A percentile compares a stretch with the other conserved stretches of the same genome.
phyloP scores from a whole-genome alignment of 805 yeast genomes.

The Blastobotrys terrestris region DNA sequence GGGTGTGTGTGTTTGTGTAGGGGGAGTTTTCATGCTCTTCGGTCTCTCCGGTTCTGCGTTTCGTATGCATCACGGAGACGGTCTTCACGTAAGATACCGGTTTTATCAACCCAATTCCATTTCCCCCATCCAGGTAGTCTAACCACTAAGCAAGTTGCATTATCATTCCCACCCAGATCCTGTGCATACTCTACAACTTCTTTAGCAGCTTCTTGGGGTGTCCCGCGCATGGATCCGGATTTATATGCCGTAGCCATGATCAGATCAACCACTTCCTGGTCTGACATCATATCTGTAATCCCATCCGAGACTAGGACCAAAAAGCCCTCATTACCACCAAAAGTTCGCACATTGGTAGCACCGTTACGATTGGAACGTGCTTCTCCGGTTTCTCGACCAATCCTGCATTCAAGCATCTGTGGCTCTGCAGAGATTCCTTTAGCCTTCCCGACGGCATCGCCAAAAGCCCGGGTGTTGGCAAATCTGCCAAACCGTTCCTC shows the following conservation, averaged over 20 bases:
- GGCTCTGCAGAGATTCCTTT: constrained; percentile 92
- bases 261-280: constrained; percentile 88
- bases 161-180: constrained; percentile 87
- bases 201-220: constrained; percentile 80
- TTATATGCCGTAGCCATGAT: constrained; percentile 55
- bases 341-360: constrained; percentile 5
- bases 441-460: constrained; percentile 74
- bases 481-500: constrained; percentile 75
- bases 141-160: constrained; percentile 85
- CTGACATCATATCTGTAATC: constrained; percentile 69
- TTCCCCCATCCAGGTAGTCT: constrained; percentile 88
- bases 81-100: constrained; percentile 75
- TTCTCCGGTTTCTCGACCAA: constrained; percentile 63
- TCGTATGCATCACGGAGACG: constrained; percentile 43
- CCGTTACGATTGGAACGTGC: constrained; percentile 7
- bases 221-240: constrained; percentile 59
- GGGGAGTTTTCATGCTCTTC: not conserved
- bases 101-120: constrained; percentile 71
- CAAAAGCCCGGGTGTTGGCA: constrained; percentile 93
- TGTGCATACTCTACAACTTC: constrained; percentile 81
- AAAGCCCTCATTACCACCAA: constrained; percentile 86
- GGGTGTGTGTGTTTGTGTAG: not conserved
- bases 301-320: constrained; percentile 84
- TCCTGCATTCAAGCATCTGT: constrained; percentile 60
- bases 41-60: constrained; percentile 5